Evolutionary conservation across 352 stramenopile species (phyloP), one percentile per base, ranked within the genome.

Genomic region (Phytophthora idaei): DNA sequence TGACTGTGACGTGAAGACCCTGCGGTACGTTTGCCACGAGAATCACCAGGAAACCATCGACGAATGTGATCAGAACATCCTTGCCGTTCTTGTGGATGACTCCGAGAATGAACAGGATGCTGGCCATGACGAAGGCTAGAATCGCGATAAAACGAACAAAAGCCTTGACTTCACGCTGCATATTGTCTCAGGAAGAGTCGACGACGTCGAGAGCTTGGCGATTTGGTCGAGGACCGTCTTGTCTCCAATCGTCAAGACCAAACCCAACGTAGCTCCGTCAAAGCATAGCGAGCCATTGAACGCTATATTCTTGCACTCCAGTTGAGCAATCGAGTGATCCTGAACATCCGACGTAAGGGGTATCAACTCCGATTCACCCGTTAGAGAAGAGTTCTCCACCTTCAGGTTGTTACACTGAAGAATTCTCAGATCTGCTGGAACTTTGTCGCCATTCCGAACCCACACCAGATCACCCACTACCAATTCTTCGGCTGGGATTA

Each of bases 1-100:
- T 90, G 9, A 98, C 91, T 0, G 94, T 94, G 2, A 97, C 87
- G n/a, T 92, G 94, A 44, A 98, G 92, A 45, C 80, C 89, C n/a
- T 93, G 90, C 1, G 96, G 85, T 17, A 98, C 78, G 31, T 85
- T 85, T 0, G 77, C 74, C 3, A 87, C 81, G 42, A 90, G 76
- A 48, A 86, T 83, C 9, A 82, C 74, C 17, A 83, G 51, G 44
- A 88, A 85, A 37, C 70, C 77, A 44, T 76, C 77, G 1, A 87
- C 74, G 46, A 87, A 84, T 4, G 71, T 79, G 39, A 61, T 70
- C 9, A 82, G 21, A 7, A 77, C 67, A 46, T 84, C 71, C 4
- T 72, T n/a, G 28, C 71, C 74, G 7, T 63, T 56, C 61, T 73
- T 84, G 11, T 69, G 73, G 9, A 76, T 59, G 4, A 81, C 62